Conservation (phyloP, 2,329 filamentous ascomycete species). For the Colletotrichum cereale region DNA sequence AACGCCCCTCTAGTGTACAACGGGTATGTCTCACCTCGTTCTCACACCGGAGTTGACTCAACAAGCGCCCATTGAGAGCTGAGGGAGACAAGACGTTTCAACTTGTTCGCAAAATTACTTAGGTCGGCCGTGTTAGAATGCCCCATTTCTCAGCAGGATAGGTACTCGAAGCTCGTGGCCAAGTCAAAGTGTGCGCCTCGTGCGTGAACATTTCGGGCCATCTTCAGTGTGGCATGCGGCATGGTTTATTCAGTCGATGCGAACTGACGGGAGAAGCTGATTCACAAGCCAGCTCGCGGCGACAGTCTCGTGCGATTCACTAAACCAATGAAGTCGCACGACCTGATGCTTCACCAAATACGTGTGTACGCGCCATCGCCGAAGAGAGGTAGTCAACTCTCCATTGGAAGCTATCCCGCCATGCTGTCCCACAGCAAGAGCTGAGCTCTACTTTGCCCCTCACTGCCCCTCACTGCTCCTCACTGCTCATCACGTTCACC, state of each 20-base stretch:
- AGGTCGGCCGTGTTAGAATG: background rate
- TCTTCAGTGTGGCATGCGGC: background rate
- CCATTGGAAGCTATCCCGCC: background rate
- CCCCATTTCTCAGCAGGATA: background rate
- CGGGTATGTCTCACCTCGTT: slow-evolving; percentile 28
- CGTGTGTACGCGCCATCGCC: background rate
- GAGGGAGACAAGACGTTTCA: background rate
- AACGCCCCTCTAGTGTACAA: slow-evolving; percentile 26
- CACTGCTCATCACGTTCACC: background rate
- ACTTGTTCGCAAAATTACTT: background rate
- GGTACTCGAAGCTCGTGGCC: background rate
- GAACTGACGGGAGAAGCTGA: background rate
- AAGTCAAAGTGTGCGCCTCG: background rate
- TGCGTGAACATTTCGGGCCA: background rate
- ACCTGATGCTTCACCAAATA: background rate
- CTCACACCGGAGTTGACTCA: background rate
- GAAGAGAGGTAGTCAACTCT: background rate
- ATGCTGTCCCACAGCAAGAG: background rate
- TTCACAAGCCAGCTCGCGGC: background rate
- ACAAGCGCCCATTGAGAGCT: background rate
- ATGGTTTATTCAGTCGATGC: background rate
- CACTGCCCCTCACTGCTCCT: slow-evolving; percentile 6
- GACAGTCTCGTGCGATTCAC: background rate
- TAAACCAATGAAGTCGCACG: background rate
- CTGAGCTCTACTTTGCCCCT: slow-evolving; percentile 7